These are phyloP conservation scores for Lathyrus oleraceus DNA, from an alignment of 306 rosid genomes.

Conservation along the genomic window DNA sequence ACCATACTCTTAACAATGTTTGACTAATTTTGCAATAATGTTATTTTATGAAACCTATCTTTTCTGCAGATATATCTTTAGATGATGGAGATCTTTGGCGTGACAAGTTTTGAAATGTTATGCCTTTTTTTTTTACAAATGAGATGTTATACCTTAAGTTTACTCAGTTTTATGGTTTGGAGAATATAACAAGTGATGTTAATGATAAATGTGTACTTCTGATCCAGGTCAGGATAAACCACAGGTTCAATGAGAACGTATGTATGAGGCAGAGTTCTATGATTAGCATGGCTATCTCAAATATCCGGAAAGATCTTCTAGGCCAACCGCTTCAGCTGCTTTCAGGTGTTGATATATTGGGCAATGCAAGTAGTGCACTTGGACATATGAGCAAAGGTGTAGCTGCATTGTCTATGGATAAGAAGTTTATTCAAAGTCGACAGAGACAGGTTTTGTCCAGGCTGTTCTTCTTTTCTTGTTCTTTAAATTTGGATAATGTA, in stretches of 20 bases:
- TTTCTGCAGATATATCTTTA: slow-evolving; percentile 28
- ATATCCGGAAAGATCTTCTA: slow-evolving; percentile 85
- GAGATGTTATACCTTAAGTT: slow-evolving; percentile 7
- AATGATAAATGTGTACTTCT: slow-evolving; percentile 27
- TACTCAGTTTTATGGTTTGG: slow-evolving; percentile 17
- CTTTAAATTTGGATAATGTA: slow-evolving; percentile 13
- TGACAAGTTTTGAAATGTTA: slow-evolving; percentile 11
- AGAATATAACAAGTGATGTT: slow-evolving; percentile 3
- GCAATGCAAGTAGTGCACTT: slow-evolving; percentile 99
- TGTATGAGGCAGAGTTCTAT: slow-evolving; percentile 95
- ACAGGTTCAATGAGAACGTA: slow-evolving; percentile 75
- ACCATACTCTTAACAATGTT: slow-evolving; percentile 7
- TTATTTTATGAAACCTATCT: slow-evolving; percentile 25
- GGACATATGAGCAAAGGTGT: slow-evolving; percentile 99
- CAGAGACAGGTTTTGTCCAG: slow-evolving; percentile 76
- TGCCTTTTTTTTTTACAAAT: background rate
- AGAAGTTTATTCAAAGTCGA: slow-evolving; percentile 97
- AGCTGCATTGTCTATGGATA: slow-evolving; percentile 97
- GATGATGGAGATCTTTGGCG: slow-evolving; percentile 4
- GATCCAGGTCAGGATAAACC: slow-evolving; percentile 84
- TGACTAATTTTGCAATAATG: slow-evolving; percentile 8
- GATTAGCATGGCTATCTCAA: slow-evolving; percentile 88
- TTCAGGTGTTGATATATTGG: slow-evolving; percentile 96
- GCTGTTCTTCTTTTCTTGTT: slow-evolving; percentile 24
- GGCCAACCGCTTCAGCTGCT: slow-evolving; percentile 97